Conservation (phyloP, 768 basidiomycete genomes). For the Tylopilus subfusipes region DNA sequence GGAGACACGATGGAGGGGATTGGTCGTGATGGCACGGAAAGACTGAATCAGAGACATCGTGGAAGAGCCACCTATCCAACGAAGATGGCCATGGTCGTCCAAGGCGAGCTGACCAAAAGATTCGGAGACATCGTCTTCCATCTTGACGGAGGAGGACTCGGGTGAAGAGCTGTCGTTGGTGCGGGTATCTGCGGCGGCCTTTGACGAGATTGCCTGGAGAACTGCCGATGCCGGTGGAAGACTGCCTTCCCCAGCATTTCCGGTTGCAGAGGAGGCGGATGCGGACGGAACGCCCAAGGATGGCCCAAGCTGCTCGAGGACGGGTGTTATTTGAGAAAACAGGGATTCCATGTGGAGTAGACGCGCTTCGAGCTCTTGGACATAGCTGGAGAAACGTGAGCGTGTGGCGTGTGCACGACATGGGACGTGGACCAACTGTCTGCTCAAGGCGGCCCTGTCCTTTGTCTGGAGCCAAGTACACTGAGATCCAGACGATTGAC, state of each 20-base stretch:
- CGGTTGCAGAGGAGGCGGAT: slow-evolving; percentile 25
- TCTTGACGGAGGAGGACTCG: slow-evolving; percentile 33
- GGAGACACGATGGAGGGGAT: slow-evolving; percentile 72
- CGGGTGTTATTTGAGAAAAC: slow-evolving; percentile 79
- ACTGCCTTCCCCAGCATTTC: slow-evolving; percentile 9
- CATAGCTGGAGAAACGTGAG: slow-evolving; percentile 55
- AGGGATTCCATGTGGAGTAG: slow-evolving; percentile 84
- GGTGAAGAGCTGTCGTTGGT: slow-evolving; percentile 34
- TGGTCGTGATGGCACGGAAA: slow-evolving; percentile 71
- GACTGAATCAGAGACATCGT: slow-evolving; percentile 91
- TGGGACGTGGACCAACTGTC: slow-evolving; percentile 60
- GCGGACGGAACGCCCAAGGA: slow-evolving; percentile 42
- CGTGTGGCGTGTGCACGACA: slow-evolving; percentile 6
- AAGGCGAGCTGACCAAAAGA: slow-evolving; percentile 84
- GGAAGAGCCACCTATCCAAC: slow-evolving; percentile 90
- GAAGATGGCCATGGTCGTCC: slow-evolving; percentile 86
- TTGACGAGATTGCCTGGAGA: slow-evolving; percentile 37
- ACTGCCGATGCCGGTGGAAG: slow-evolving; percentile 27
- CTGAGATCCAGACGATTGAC: slow-evolving; percentile 64
- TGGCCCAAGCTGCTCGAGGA: slow-evolving; percentile 69
- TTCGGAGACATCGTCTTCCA: slow-evolving; percentile 73
- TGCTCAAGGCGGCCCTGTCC: slow-evolving; percentile 83
- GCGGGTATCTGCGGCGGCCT: slow-evolving; percentile 35
- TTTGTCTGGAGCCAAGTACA: slow-evolving; percentile 92
- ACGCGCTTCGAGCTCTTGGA: slow-evolving; percentile 86